Percentiles rank a stretch among this genome's conserved stretches.
Conservation (phyloP, 2,329 filamentous ascomycete species). For the Stachybotrys chlorohalonatus region DNA sequence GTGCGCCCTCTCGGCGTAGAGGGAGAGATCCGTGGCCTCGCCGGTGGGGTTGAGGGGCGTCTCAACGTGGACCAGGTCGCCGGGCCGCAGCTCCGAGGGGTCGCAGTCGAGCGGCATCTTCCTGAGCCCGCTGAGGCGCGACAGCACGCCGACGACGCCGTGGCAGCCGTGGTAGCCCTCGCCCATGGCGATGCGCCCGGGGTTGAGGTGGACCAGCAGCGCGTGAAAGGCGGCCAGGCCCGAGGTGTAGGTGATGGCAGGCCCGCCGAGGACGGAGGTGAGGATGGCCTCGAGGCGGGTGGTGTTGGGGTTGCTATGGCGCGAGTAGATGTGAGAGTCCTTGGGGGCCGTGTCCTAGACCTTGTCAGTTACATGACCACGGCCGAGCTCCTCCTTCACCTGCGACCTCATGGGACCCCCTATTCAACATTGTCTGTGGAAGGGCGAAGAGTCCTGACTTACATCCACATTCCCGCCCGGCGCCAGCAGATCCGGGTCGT, state of each 20-base stretch:
- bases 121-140: constrained; percentile 66
- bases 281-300: constrained; percentile 81
- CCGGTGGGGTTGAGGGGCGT: constrained; percentile 91
- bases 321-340: constrained; percentile 75
- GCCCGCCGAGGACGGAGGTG: constrained; percentile 60
- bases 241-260: constrained; percentile 68
- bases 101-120: constrained; percentile 64
- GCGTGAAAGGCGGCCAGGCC: constrained; percentile 87
- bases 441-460: constrained; percentile 16
- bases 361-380: not conserved
- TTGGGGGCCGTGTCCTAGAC: constrained; percentile 36
- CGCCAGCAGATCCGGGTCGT: constrained; percentile 57
- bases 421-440: not conserved
- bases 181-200: constrained; percentile 71
- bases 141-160: constrained; percentile 66
- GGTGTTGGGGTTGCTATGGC: constrained; percentile 67
- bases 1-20: constrained; percentile 66
- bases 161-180: constrained; percentile 92
- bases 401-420: too few relatives aligned
- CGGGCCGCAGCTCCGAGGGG: constrained; percentile 55
- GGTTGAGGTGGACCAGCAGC: constrained; percentile 74
- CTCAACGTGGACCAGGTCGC: constrained; percentile 85
- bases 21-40: constrained; percentile 62
- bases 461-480: constrained; percentile 46
- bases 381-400: too few relatives aligned